Evolutionary conservation across 1,139 yeast genomes (phyloP).

Genomic region (Eremothecium cymbalariae): DNA sequence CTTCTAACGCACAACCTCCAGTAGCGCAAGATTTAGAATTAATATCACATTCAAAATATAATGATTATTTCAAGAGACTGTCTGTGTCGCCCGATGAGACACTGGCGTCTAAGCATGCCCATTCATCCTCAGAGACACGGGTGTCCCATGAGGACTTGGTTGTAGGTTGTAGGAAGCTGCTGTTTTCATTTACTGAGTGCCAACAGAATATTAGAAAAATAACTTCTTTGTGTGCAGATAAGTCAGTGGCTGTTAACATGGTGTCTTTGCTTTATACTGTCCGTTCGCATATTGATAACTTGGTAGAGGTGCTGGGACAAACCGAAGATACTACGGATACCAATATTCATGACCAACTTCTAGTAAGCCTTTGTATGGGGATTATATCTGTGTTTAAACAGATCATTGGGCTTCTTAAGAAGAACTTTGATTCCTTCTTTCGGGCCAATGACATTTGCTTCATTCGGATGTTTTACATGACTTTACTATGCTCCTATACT

Average conservation of each 20-base stretch:
- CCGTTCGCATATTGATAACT: slow-evolving; percentile 49
- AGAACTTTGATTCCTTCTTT: slow-evolving; percentile 42
- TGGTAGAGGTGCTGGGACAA: slow-evolving; percentile 53
- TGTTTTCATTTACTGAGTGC: slow-evolving; percentile 59
- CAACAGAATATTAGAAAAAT: slow-evolving; percentile 62
- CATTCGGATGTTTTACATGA: slow-evolving; percentile 62
- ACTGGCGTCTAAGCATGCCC: slow-evolving; percentile 13
- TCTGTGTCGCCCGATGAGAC: slow-evolving; percentile 57
- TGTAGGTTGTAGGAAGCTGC: slow-evolving; percentile 47
- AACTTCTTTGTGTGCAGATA: slow-evolving; percentile 59
- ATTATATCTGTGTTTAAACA: slow-evolving; percentile 42
- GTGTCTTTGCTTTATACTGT: slow-evolving; percentile 49
- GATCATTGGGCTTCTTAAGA: slow-evolving; percentile 43
- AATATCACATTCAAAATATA: slow-evolving; percentile 38
- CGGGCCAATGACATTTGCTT: slow-evolving; percentile 58
- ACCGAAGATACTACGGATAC: slow-evolving; percentile 39
- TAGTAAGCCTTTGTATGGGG: slow-evolving; percentile 32
- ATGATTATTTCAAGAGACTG: slow-evolving; percentile 63
- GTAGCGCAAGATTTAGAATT: slow-evolving; percentile 20
- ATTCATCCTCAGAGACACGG: slow-evolving; percentile 9
- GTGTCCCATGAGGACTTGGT: slow-evolving; percentile 35
- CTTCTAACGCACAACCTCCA: slow-evolving; percentile 11
- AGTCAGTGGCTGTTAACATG: slow-evolving; percentile 51
- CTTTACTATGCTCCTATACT: slow-evolving; percentile 62
- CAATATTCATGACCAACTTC: slow-evolving; percentile 30